phyloP scores from a whole-genome alignment of 805 yeast genomes.

The Zygoascus flipseniorum region DNA sequence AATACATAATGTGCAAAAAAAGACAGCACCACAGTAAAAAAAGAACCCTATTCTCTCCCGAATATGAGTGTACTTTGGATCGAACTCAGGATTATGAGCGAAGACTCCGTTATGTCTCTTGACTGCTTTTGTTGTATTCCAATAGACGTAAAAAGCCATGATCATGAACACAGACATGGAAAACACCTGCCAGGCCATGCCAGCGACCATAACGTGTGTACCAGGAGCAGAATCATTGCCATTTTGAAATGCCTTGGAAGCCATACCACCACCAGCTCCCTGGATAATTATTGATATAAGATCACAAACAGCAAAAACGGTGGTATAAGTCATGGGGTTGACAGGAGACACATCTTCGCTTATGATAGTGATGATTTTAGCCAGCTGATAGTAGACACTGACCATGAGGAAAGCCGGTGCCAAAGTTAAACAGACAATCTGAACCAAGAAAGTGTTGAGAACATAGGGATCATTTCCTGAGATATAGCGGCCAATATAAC shows the following conservation, averaged over 20 bases:
- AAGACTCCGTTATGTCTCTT: neutral
- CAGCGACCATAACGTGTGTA: constrained; percentile 64
- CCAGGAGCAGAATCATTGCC: constrained; percentile 36
- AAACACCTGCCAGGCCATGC: constrained; percentile 67
- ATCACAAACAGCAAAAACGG: constrained; percentile 60
- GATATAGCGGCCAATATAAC: constrained; percentile 54
- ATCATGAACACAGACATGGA: constrained; percentile 55
- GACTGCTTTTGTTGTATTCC: neutral
- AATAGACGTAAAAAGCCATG: constrained; percentile 39
- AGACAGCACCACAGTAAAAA: constrained; percentile 9
- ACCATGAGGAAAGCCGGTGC: constrained; percentile 85
- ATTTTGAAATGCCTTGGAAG: constrained; percentile 38
- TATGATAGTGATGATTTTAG: constrained; percentile 54
- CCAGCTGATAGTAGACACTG: constrained; percentile 66
- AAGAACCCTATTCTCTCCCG: constrained; percentile 6
- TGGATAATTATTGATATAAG: constrained; percentile 56
- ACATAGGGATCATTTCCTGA: constrained; percentile 32
- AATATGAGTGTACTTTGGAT: constrained; percentile 10
- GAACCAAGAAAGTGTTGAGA: constrained; percentile 44
- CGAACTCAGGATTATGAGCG: neutral
- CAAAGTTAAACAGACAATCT: constrained; percentile 59
- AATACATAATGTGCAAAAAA: constrained; percentile 25
- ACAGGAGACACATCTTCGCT: constrained; percentile 45
- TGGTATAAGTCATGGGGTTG: constrained; percentile 53
- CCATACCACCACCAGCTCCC: constrained; percentile 70